A percentile compares a stretch with the other conserved stretches of the same genome.
Conservation (phyloP, 2,329 filamentous ascomycete species). For the Fusarium sp. region DNA sequence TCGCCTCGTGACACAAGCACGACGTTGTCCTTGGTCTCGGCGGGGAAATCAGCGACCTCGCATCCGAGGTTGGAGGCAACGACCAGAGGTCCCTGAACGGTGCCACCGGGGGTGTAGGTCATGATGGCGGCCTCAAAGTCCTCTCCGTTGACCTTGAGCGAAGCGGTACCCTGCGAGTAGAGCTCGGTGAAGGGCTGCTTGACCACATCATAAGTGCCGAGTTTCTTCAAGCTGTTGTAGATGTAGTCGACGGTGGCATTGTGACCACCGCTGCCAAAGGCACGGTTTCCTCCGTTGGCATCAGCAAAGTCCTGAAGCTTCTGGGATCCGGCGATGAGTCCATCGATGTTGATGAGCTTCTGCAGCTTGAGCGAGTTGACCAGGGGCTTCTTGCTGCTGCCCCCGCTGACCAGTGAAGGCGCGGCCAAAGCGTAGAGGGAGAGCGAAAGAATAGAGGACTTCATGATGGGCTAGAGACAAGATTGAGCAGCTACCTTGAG, state of each 20-base stretch:
- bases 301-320: constrained; percentile 59
- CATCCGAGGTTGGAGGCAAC: constrained; percentile 67
- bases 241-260: constrained; percentile 61
- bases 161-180: constrained; percentile 49
- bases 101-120: constrained; percentile 65
- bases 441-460: constrained; percentile 34
- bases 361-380: constrained; percentile 56
- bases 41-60: constrained; percentile 63
- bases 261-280: constrained; percentile 59
- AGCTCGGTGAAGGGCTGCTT: constrained; percentile 59
- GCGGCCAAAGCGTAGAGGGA: constrained; percentile 43
- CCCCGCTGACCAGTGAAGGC: constrained; percentile 38
- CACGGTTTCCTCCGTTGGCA: constrained; percentile 56
- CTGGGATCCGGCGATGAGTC: constrained; percentile 57
- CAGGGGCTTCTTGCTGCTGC: constrained; percentile 44
- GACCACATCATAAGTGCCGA: constrained; percentile 56
- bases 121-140: constrained; percentile 47
- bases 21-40: constrained; percentile 64
- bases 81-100: constrained; percentile 56
- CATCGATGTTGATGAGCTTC: constrained; percentile 53
- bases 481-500: constrained; percentile 2
- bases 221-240: constrained; percentile 53
- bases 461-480: constrained; percentile 35
- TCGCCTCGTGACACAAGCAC: constrained; percentile 70
- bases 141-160: constrained; percentile 47